Evolutionary conservation across 306 rosid genomes (phyloP), one percentile per base, ranked within the genome.

Genomic region (Abrus precatorius): DNA sequence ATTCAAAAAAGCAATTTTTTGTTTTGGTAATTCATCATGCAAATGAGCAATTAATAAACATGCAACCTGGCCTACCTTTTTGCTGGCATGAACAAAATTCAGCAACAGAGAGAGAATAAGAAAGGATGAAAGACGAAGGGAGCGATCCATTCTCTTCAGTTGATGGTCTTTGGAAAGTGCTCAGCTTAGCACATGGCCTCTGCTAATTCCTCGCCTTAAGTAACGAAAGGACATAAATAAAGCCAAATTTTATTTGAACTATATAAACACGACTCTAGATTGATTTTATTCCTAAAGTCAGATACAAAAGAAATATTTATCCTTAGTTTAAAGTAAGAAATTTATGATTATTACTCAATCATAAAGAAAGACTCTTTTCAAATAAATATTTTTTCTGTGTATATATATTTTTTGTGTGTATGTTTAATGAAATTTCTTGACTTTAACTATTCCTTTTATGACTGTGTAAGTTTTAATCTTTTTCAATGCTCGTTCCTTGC

Each of bases 81-180:
- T 84, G 75, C 14, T 84, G 68, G 77, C 84, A 56, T 78, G 45
- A 11, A 67, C 84, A 66, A 30, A 6, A 54, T 32, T 78, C 12
- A 73, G 43, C 9, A 40, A 40, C 3, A 54, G 66, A 56, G 72
- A 36, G 50, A 57, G 72, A 65, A 65, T 20, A 47, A 84, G 60
- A 57, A 78, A 30, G 48, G 14, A 78, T 40, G 80, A 73, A 30
- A 78, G 14, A 72, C 72, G 36, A 76, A 52, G 69, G 56, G 14
- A 77, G 61, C 75, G 20, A 54, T 29, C 62, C 86, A 83, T 83
- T 69, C 9, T 76, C 34, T 7, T 67, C 28, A 4, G 1, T 41
- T 56, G n/a, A 20, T 27, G 32, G 1, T 72, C 29, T 57, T 2
- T 38, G 66, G 38, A 40, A 75, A 36, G 14, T 75, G 72, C 9